These are phyloP conservation scores for Hypoxylon sp. DNA, from an alignment of 2,329 filamentous ascomycete species.

Conservation along the genomic window DNA sequence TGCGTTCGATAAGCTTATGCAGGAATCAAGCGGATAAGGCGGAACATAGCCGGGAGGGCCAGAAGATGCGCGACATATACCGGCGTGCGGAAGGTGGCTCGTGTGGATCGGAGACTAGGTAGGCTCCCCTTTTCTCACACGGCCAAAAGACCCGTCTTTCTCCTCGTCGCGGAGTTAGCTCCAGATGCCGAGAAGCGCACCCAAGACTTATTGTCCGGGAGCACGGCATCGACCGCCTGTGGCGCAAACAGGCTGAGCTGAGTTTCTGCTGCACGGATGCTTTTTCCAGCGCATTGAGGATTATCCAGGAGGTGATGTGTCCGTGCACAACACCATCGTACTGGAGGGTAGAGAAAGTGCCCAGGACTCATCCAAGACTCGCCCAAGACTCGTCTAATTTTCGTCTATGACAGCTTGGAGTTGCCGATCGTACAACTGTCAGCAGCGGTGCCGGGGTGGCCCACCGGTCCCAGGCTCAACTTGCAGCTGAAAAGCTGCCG, in stretches of 20 bases:
- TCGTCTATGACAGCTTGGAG: conserved; percentile 22
- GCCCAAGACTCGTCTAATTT: conserved; percentile 9
- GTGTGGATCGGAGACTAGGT: conserved; percentile 32
- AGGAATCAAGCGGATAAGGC: conserved; percentile 34
- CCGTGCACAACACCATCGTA: conserved; percentile 14
- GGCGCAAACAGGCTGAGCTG: conserved; percentile 25
- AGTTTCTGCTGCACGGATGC: conserved; percentile 19
- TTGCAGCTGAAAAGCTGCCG: background rate
- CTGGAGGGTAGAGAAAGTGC: conserved; percentile 7
- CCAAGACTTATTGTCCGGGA: conserved; percentile 10
- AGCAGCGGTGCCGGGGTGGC: background rate
- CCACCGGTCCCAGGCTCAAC: background rate
- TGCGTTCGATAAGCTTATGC: conserved; percentile 40
- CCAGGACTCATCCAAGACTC: background rate
- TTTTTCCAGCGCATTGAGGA: conserved; percentile 31
- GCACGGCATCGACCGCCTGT: conserved; percentile 26
- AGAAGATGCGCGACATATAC: conserved; percentile 37
- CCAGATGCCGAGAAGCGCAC: conserved; percentile 2
- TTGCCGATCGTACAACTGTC: conserved; percentile 16
- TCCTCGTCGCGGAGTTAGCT: conserved; percentile 15
- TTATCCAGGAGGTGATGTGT: conserved; percentile 25
- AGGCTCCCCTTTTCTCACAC: conserved; percentile 17
- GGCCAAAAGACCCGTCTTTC: conserved; percentile 19
- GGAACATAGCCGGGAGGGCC: conserved; percentile 32
- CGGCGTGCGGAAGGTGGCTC: conserved; percentile 8